These are phyloP conservation scores for Pythium biforme DNA, from an alignment of 352 stramenopile genomes.

Conservation along the genomic window DNA sequence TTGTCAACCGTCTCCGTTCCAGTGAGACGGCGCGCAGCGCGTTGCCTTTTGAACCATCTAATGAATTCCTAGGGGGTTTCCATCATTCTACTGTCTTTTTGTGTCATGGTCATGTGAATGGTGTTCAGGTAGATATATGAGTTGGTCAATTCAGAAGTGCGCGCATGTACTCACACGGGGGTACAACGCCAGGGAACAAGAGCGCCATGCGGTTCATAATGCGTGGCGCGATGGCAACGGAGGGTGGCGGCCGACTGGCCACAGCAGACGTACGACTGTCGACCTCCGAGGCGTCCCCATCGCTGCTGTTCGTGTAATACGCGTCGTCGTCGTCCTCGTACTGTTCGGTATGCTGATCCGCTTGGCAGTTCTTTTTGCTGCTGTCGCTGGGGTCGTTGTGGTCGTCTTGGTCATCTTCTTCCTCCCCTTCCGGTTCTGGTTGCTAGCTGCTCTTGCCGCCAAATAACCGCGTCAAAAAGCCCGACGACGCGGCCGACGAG, in stretches of 20 bases:
- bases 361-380: background rate
- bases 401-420: background rate
- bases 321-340: slow-evolving; percentile 1
- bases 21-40: background rate
- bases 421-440: slow-evolving; percentile 11
- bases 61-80: slow-evolving; percentile 29
- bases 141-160: slow-evolving; percentile 22
- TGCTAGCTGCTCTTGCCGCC: slow-evolving; percentile 27
- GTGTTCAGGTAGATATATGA: background rate
- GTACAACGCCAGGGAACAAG: slow-evolving; percentile 22
- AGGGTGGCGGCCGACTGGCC: background rate
- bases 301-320: background rate
- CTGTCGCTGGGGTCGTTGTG: background rate
- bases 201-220: slow-evolving; percentile 27
- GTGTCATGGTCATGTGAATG: background rate
- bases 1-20: background rate
- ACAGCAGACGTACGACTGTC: no score
- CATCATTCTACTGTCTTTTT: background rate
- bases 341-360: background rate
- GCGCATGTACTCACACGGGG: slow-evolving; percentile 25
- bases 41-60: slow-evolving; percentile 14
- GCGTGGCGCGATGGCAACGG: background rate
- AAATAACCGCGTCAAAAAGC: slow-evolving; percentile 32
- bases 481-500: slow-evolving; percentile 24
- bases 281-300: background rate